Evolutionary conservation across 208 protist genomes (phyloP), one percentile per base, ranked within the genome.

Genomic region (Jaenimonas drosophilae): DNA sequence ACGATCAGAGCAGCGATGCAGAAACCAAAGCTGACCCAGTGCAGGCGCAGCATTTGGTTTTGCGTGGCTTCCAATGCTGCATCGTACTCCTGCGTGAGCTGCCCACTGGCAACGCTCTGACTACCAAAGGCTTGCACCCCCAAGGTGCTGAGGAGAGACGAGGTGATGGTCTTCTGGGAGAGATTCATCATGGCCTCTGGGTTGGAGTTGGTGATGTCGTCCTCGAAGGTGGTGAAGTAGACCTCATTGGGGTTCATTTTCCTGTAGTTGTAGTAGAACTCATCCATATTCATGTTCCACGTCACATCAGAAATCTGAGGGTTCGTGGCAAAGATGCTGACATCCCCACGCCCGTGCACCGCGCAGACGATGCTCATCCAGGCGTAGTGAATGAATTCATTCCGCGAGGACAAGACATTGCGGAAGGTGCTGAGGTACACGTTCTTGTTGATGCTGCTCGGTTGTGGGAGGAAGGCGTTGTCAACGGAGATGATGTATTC

Each of bases 221-320:
- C 17, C 17, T 39, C 29, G 16, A 26, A 42, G 5, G 46, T 41
- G 5, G 30, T 25, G 20, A 51, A 20, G 17, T 42, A 51, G 6
- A 12, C 24, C 9, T 51, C 46, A 11, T 9, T 20, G 4, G 24
- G 24, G 20, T 51, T 43, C 6, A 51, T 9, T 7, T 7, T 23
- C 16, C 14, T 7, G 21, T 42, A 51, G 14, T 5, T 19, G 14
- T 19, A 7, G 24, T 51, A 51, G 6, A 42, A 11, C 6, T 21
- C 9, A 19, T 51, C 46, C 29, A 17, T 16, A 14, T 6, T 42
- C 46, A 51, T 51, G 24, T 51, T 30, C 46, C 46, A 51, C 14
- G 12, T 5, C 26, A 29, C 16, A 20, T 51, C 14, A 9, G 7
- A 21, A 7, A 54, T 14, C 12, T 28, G 6, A 14, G 49, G 37